Conservation (phyloP, 2,329 filamentous ascomycete species). For the Diplodia corticola region DNA sequence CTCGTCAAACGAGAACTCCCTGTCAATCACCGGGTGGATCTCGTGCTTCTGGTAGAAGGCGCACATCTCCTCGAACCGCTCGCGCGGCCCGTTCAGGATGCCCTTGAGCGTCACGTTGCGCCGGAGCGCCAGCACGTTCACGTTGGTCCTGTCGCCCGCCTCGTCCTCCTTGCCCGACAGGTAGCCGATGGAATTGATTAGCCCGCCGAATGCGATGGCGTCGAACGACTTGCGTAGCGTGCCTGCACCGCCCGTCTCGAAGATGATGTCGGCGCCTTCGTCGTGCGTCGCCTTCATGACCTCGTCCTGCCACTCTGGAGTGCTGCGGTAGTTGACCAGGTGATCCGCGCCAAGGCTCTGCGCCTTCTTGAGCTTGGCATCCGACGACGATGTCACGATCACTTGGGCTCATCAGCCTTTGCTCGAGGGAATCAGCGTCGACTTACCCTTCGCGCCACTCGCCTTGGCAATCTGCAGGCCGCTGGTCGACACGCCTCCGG, state of each 20-base stretch:
- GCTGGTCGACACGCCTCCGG: slow-evolving; percentile 46
- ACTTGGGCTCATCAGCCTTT: slow-evolving; percentile 33
- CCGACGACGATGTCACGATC: slow-evolving; percentile 39
- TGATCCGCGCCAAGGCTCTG: slow-evolving; percentile 59
- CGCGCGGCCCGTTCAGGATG: slow-evolving; percentile 63
- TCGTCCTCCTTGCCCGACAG: slow-evolving; percentile 57
- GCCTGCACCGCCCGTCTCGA: slow-evolving; percentile 54
- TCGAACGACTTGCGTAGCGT: slow-evolving; percentile 51
- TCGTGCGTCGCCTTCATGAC: slow-evolving; percentile 51
- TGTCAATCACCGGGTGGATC: slow-evolving; percentile 45
- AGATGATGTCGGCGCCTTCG: slow-evolving; percentile 50
- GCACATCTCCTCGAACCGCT: slow-evolving; percentile 50
- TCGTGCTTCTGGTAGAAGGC: slow-evolving; percentile 44
- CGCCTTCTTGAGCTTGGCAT: slow-evolving; percentile 42
- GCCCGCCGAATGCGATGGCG: slow-evolving; percentile 44
- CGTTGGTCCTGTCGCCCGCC: slow-evolving; percentile 56
- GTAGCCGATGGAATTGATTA: slow-evolving; percentile 46
- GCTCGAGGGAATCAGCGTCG: background rate
- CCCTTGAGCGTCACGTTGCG: slow-evolving; percentile 58
- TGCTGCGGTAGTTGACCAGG: slow-evolving; percentile 62
- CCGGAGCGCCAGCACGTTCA: slow-evolving; percentile 58
- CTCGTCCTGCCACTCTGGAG: slow-evolving; percentile 60
- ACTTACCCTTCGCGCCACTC: slow-evolving; percentile 41
- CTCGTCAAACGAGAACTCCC: slow-evolving; percentile 41
- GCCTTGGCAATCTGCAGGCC: slow-evolving; percentile 45